Evolutionary conservation across 2,329 filamentous ascomycete genomes (phyloP), one percentile per base, ranked within the genome.

Genomic region (Pseudocercospora crystallina): DNA sequence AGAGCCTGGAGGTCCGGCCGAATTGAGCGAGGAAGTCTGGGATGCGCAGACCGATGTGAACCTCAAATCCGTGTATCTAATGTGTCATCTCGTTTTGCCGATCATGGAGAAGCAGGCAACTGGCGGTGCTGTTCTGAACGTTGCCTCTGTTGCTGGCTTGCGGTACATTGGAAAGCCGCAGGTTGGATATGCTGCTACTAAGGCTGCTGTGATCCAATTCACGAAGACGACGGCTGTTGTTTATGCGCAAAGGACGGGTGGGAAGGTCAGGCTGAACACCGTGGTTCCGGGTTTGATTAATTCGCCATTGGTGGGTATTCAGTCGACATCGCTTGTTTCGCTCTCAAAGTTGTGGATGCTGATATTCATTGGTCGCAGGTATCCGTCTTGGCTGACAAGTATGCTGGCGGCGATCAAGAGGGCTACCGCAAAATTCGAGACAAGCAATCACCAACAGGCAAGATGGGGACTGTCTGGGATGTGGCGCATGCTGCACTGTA

Each of bases 131-230:
- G 66, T 82, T 1, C 44, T 63, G 12, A 66, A 63, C 26, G 58
- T 65, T 9, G 46, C 52, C 9, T 79, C 72, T 15, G 75, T 83
- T 12, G 78, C 80, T 0, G 79, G 78, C 0, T 51, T 83, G 35
- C 65, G 79, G 0, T 81, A 81, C 65, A 69, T 77, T 57, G 64
- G 70, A 33, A 78, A 78, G 54, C 72, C 75, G 4, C 80, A 83
- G 59, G 71, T 83, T 1, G 80, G 74, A 0, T 82, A 83, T 58
- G 76, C 75, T 70, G 85, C 86, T 13, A 88, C 85, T 71, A 91
- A 91, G 79, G 86, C 87, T 5, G 87, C 84, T 62, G 84, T 90
- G 37, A 81, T 89, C 61, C 85, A 89, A 69, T 80, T 90, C 49
- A 85, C 83, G 69, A 89, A 87, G 75, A 89, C 86, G 2, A 82